Evolutionary conservation across 352 stramenopile species (phyloP).

Genomic region (Thalassiosira hispida): DNA sequence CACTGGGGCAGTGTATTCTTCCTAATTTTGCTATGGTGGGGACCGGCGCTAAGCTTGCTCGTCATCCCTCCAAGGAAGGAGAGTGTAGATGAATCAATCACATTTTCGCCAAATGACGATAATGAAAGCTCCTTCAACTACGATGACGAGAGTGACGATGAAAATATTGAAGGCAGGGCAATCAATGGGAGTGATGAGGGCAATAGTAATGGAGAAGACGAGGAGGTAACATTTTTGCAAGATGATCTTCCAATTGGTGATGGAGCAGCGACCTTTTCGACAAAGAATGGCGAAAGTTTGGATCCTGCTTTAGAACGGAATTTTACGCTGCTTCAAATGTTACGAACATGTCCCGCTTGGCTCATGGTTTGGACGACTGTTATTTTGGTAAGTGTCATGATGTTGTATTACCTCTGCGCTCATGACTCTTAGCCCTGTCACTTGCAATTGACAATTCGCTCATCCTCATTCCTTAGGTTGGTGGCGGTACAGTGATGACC

Average conservation of each 20-base stretch:
- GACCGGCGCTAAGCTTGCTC: slow-evolving; percentile 42
- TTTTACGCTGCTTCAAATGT: slow-evolving; percentile 70
- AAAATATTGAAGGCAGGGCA: slow-evolving; percentile 5
- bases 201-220: slow-evolving; percentile 3
- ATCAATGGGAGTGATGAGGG: slow-evolving; percentile 19
- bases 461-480: slow-evolving; percentile 22
- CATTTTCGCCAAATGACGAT: not conserved
- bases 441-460: not conserved
- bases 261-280: not conserved
- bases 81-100: not conserved
- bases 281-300: slow-evolving; percentile 14
- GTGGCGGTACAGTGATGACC: slow-evolving; percentile 75
- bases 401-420: not conserved
- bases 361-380: slow-evolving; percentile 75
- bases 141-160: slow-evolving; percentile 13
- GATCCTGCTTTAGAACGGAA: slow-evolving; percentile 7
- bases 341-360: slow-evolving; percentile 65
- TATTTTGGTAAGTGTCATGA: slow-evolving; percentile 52
- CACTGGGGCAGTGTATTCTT: slow-evolving; percentile 48
- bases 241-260: slow-evolving; percentile 12
- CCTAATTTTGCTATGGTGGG: slow-evolving; percentile 50
- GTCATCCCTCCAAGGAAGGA: slow-evolving; percentile 46
- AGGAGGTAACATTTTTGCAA: slow-evolving; percentile 38
- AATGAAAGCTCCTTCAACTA: slow-evolving; percentile 21
- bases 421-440: not conserved